Evolutionary conservation across 2,329 filamentous ascomycete genomes (phyloP).

Genomic region (Penicillium sp.): DNA sequence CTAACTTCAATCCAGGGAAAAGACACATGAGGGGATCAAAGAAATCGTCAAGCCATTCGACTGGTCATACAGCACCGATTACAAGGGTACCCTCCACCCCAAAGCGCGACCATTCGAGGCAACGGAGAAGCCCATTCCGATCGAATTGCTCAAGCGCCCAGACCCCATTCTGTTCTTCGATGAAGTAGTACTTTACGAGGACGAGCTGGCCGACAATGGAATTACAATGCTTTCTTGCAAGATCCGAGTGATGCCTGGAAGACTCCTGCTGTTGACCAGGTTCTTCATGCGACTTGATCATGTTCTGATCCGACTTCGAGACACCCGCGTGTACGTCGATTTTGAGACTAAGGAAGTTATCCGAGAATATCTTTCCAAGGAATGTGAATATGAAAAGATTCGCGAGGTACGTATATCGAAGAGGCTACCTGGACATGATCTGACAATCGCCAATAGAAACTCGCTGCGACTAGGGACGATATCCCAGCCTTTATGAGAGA

Average conservation of each 20-base stretch:
- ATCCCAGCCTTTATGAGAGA: slow-evolving; percentile 77
- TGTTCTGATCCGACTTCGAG: slow-evolving; percentile 81
- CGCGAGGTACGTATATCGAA: slow-evolving; percentile 59
- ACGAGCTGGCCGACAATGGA: slow-evolving; percentile 96
- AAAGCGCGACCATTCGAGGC: slow-evolving; percentile 43
- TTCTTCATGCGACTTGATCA: slow-evolving; percentile 94
- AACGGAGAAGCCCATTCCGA: slow-evolving; percentile 66
- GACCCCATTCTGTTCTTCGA: slow-evolving; percentile 97
- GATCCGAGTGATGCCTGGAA: slow-evolving; percentile 85
- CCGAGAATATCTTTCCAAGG: slow-evolving; percentile 86
- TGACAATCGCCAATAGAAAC: slow-evolving; percentile 36
- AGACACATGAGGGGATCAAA: slow-evolving; percentile 81
- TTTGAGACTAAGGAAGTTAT: slow-evolving; percentile 78
- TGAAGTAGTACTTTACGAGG: slow-evolving; percentile 94
- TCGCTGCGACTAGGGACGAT: slow-evolving; percentile 67
- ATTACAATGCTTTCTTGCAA: slow-evolving; percentile 90
- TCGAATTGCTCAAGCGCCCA: slow-evolving; percentile 81
- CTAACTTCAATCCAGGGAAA: slow-evolving; percentile 61
- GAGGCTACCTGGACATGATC: not conserved
- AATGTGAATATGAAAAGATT: slow-evolving; percentile 76
- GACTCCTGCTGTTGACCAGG: slow-evolving; percentile 79
- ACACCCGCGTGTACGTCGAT: slow-evolving; percentile 90
- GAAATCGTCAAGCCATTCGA: slow-evolving; percentile 96
- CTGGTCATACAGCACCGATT: slow-evolving; percentile 94
- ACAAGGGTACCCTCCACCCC: slow-evolving; percentile 67